Evolutionary conservation across 306 rosid species (phyloP), one percentile per base, ranked within the genome.

Genomic region (Crataegus laevigata): DNA sequence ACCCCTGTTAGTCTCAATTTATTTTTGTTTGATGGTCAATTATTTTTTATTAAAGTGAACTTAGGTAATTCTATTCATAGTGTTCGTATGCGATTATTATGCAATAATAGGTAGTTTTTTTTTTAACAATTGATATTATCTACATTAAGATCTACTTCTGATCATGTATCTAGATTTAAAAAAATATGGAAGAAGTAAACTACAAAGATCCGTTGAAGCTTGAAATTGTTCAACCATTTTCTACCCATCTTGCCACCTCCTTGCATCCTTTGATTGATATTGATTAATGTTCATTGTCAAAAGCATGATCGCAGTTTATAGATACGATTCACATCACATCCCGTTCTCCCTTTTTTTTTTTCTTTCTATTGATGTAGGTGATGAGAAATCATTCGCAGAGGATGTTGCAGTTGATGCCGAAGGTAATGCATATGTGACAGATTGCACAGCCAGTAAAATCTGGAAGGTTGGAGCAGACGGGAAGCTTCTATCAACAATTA

Each of bases 401-500:
- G 99, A 92, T 45, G 97, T 92, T 66, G 91, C 96, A 45, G 92
- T 90, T 19, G 99, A 94, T 73, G 87, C 84, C 50, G 91, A 90
- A 78, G 99, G 99, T 28, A 91, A 84, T 80, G 96, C 99, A 13
- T 94, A 90, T 10, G 91, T 94, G 8, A 92, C 96, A 1, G 99
- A 94, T 81, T 63, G 21, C 55, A 83, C 55, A 78, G 91, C 55
- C 77, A 83, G 45, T 75, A 87, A 84, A 77, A 84, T 94, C 3
- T 94, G 99, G 99, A 94, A 94, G 84, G 93, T 94, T 68, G 96
- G 96, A 63, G 90, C 54, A 4, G 88, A 88, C 52, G 97, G 97
- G 17, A 75, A 87, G 42, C 77, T 89, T 38, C 7, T 88, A 43
- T 87, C 93, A 4, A 78, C 71, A 59, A 89, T 92, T n/a, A 85